Evolutionary conservation across 768 basidiomycete genomes (phyloP).

Genomic region (Lactarius quietus): DNA sequence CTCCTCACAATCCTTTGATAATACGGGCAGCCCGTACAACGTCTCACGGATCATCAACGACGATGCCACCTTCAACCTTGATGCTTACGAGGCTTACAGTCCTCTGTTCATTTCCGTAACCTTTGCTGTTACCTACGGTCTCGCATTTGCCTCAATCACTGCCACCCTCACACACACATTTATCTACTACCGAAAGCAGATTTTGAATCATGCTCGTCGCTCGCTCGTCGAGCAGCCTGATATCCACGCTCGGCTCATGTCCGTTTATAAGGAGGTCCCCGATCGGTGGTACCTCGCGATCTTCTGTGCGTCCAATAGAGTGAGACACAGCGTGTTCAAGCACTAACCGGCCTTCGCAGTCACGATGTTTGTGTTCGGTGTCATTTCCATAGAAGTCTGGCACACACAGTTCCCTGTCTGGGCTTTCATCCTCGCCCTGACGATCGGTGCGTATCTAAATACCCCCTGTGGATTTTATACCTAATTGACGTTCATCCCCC

Average conservation of each 20-base stretch:
- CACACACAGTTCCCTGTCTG: no score
- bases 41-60: conserved; percentile 52
- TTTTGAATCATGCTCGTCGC: no score
- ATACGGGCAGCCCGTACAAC: conserved; percentile 68
- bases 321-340: not conserved
- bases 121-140: no score
- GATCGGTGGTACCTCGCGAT: conserved; percentile 67
- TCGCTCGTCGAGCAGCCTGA: no score
- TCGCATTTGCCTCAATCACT: no score
- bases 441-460: conserved; percentile 40
- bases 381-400: no score
- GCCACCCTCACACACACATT: no score
- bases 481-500: not conserved
- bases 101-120: no score
- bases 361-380: no score
- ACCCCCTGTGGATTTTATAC: not conserved
- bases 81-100: conserved; percentile 53
- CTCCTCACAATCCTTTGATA: conserved; percentile 70
- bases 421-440: no score
- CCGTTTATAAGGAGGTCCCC: conserved; percentile 71
- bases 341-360: not conserved
- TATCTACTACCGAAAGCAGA: no score
- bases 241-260: no score
- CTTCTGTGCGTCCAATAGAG: conserved; percentile 38
- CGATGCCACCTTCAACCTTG: conserved; percentile 52